A percentile compares a stretch with the other conserved stretches of the same genome.
phyloP scores from a whole-genome alignment of 2,329 filamentous ascomycete genomes.

The Diaporthe humulicola region DNA sequence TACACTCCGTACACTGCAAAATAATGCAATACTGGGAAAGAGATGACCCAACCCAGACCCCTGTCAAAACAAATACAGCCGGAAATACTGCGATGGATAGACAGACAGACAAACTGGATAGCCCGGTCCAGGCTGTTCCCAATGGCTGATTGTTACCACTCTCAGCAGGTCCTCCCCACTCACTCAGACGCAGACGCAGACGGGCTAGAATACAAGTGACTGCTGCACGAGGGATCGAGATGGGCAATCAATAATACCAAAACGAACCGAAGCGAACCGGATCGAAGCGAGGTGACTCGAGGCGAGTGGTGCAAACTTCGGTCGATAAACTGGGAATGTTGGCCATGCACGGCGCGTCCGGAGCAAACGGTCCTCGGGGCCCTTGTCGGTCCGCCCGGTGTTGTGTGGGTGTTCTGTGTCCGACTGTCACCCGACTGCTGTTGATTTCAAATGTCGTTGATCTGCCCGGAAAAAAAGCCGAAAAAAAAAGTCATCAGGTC shows the following conservation, averaged over 20 bases:
- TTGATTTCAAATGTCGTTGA: slow-evolving; percentile 9
- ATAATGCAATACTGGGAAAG: no score
- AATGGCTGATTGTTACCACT: slow-evolving; percentile 4
- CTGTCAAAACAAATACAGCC: not conserved
- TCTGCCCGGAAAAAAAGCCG: not conserved
- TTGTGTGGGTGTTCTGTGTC: not conserved
- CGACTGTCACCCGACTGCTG: not conserved
- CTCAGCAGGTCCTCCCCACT: not conserved
- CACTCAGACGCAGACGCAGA: not conserved
- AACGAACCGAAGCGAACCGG: not conserved
- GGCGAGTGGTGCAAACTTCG: not conserved
- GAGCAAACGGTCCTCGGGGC: slow-evolving; percentile 5
- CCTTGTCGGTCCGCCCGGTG: not conserved
- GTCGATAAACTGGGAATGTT: not conserved
- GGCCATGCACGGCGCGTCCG: not conserved
- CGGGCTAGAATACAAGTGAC: not conserved
- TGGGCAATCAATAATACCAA: not conserved
- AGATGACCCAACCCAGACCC: not conserved
- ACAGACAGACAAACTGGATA: not conserved
- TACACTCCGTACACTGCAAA: not conserved
- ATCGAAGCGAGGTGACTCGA: not conserved
- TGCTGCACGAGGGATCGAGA: slow-evolving; percentile 19
- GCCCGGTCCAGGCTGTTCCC: not conserved
- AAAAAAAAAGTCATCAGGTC: not conserved
- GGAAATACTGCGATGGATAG: not conserved